phyloP scores from a whole-genome alignment of 2,329 filamentous ascomycete genomes.

The Apiospora marii region DNA sequence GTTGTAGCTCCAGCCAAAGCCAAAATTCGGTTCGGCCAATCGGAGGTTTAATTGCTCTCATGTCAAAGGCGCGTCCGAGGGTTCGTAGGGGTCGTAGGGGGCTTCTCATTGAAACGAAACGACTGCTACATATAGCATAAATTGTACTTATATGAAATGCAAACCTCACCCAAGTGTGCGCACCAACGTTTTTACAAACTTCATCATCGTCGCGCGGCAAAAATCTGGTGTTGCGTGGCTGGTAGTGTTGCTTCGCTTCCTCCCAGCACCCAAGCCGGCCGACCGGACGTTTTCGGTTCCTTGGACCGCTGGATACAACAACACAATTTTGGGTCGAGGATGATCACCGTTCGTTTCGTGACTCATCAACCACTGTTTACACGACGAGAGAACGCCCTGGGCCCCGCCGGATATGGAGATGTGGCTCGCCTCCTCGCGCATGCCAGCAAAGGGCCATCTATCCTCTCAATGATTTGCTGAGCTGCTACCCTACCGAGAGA shows the following conservation, averaged over 20 bases:
- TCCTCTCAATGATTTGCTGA: background rate
- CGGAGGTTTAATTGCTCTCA: background rate
- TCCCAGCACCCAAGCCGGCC: background rate
- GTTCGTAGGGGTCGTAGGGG: background rate
- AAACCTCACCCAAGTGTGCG: background rate
- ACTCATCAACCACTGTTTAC: background rate
- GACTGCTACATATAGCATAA: slow-evolving; percentile 18
- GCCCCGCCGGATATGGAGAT: background rate
- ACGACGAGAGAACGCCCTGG: background rate
- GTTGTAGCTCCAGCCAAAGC: background rate
- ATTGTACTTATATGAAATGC: background rate
- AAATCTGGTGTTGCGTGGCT: background rate
- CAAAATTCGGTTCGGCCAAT: slow-evolving; percentile 13
- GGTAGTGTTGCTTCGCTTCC: background rate
- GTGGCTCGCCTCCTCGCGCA: background rate
- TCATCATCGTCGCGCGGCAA: background rate
- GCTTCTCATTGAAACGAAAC: slow-evolving; percentile 8
- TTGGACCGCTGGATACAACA: background rate
- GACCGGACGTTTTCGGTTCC: background rate
- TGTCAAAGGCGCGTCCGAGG: background rate
- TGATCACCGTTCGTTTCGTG: background rate
- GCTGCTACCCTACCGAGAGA: background rate
- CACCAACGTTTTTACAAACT: background rate
- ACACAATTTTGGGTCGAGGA: background rate
- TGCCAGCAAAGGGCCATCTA: background rate